phyloP scores from a whole-genome alignment of 805 yeast species.

The Tetrapisispora phaffii region DNA sequence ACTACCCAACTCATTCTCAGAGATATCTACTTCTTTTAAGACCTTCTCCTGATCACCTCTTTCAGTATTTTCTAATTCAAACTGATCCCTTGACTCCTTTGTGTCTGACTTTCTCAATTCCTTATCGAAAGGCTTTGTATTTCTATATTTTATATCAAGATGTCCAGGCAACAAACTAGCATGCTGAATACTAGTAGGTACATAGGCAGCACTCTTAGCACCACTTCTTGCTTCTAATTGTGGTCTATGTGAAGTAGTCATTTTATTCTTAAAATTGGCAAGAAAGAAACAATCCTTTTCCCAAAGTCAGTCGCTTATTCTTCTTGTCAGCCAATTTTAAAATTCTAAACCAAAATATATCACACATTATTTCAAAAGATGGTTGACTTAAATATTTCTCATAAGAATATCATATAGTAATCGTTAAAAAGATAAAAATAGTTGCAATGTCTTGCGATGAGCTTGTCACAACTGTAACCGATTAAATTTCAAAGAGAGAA shows the following conservation, averaged over 20 bases:
- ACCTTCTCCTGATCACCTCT: constrained; percentile 1
- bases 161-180: constrained; percentile 48
- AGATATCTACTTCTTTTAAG: constrained; percentile 9
- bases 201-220: constrained; percentile 30
- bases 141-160: constrained; percentile 34
- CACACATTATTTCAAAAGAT: too few species aligned
- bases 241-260: constrained; percentile 66
- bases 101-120: not conserved
- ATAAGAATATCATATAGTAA: too few species aligned
- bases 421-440: too few species aligned
- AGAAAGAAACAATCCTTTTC: too few species aligned
- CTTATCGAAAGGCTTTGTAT: constrained; percentile 2
- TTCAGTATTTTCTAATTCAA: not conserved
- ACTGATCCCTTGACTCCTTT: not conserved
- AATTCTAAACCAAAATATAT: too few species aligned
- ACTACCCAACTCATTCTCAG: constrained; percentile 5
- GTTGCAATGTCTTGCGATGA: too few species aligned
- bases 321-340: too few species aligned
- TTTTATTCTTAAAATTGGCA: constrained; percentile 14
- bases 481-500: not conserved
- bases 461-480: too few species aligned
- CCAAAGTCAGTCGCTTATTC: too few species aligned
- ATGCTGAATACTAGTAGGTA: constrained; percentile 40
- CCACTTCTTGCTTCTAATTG: constrained; percentile 59
- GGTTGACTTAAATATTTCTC: too few species aligned